phyloP scores from a whole-genome alignment of 2,329 filamentous ascomycete genomes.

The Penicillium sp. region DNA sequence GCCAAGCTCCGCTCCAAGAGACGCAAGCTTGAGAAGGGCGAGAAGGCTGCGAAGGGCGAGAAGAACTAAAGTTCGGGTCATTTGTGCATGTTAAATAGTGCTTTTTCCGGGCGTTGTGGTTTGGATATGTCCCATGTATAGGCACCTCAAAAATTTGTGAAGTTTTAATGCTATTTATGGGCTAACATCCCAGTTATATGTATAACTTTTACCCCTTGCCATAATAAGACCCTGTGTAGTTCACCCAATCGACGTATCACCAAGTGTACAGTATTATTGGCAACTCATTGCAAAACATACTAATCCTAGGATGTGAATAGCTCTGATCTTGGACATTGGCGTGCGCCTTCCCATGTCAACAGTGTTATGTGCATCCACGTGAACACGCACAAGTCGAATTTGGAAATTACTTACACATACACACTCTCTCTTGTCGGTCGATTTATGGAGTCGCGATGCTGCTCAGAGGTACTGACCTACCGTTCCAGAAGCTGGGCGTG shows the following conservation, averaged over 20 bases:
- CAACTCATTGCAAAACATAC: background rate
- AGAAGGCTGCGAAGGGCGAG: slow-evolving; percentile 21
- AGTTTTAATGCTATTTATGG: slow-evolving; percentile 12
- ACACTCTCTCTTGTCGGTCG: background rate
- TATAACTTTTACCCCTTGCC: background rate
- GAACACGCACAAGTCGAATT: background rate
- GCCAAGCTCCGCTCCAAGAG: slow-evolving; percentile 84
- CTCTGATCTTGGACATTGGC: background rate
- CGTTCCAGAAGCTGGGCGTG: background rate
- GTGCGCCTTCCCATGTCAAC: background rate
- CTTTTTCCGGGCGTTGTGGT: slow-evolving; percentile 22
- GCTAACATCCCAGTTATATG: slow-evolving; percentile 2
- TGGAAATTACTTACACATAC: background rate
- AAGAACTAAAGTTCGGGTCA: slow-evolving; percentile 7
- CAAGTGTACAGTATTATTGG: background rate
- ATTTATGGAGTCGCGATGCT: background rate
- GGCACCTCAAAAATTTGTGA: slow-evolving; percentile 27
- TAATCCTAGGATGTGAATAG: background rate
- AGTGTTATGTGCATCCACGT: background rate
- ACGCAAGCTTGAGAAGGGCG: slow-evolving; percentile 74
- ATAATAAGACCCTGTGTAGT: background rate
- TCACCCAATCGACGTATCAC: background rate
- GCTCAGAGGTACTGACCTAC: background rate
- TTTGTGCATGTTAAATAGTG: slow-evolving; percentile 16
- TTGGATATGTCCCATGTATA: slow-evolving; percentile 28